A percentile compares a stretch with the other conserved stretches of the same genome.
These are phyloP conservation scores for Tuber microsphaerosporum DNA, from an alignment of 495 filamentous ascomycete species.

Conservation along the genomic window DNA sequence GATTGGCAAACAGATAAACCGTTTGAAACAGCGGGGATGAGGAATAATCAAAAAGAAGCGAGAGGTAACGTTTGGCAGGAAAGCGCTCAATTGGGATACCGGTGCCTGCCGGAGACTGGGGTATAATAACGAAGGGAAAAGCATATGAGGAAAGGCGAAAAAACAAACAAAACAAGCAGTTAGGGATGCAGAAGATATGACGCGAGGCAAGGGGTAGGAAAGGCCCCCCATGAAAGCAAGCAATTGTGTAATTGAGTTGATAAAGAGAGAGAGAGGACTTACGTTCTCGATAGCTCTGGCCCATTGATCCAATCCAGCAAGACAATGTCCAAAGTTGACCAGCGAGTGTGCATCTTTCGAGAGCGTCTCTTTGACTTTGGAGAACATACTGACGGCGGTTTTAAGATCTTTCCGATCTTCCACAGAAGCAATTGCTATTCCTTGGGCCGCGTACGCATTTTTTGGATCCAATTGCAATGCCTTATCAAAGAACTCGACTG, in stretches of 20 bases:
- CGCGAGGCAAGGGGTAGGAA: neutral
- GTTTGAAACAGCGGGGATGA: neutral
- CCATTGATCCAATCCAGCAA: constrained; percentile 80
- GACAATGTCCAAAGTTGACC: constrained; percentile 88
- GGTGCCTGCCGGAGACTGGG: neutral
- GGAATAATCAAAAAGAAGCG: neutral
- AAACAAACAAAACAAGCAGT: constrained; percentile 6
- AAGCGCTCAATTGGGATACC: neutral
- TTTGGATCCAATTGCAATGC: constrained; percentile 82
- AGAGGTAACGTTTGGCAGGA: constrained; percentile 6
- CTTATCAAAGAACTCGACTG: constrained; percentile 98
- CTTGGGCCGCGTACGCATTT: constrained; percentile 94
- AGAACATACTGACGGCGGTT: constrained; percentile 73
- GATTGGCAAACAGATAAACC: neutral
- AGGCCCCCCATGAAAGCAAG: neutral
- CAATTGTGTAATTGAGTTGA: constrained; percentile 1
- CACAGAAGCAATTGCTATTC: constrained; percentile 83
- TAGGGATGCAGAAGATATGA: neutral
- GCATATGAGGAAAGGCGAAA: neutral
- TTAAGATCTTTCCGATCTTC: constrained; percentile 86
- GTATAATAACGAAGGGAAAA: constrained; percentile 12
- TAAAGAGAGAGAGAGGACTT: constrained; percentile 36
- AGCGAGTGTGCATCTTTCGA: constrained; percentile 71
- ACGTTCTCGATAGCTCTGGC: constrained; percentile 75
- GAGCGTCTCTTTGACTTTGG: constrained; percentile 78